Base-by-base conservation (phyloP, 1,139 yeast species). In the Geotrichum candidum region DNA sequence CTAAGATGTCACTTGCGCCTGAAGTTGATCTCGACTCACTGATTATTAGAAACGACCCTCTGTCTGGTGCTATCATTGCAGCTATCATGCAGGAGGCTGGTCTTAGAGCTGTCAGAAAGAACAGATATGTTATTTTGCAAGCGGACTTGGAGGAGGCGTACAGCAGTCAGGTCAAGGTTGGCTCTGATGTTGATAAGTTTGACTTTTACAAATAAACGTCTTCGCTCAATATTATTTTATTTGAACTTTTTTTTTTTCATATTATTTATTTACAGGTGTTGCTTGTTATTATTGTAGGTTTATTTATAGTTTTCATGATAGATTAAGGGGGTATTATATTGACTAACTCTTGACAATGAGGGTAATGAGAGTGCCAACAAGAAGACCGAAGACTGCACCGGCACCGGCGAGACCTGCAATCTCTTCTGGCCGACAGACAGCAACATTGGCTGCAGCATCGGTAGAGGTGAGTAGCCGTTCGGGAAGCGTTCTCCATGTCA, bases 71-170 rank as follows among this genome's bases (percentile, higher is more conserved):
- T 7, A 85, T 92, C 64, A 95, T 95, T 73, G 98, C 99, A 41
- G 99, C 99, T 33, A 94, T 95, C 69, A 94, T 95, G 99, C 99
- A 95, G 82, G 99, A 95, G 78, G 99, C 99, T 35, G 99, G 99
- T 67, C 82, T 95, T 69, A 85, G 98, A 70, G 99, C 99, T 0
- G 98, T 95, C 58, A 87, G 99, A 65, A 94, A 94, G 80, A 94
- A 94, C 77, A 86, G 99, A 77, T 94, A 94, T 76, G 96, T 95
- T 78, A 94, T 95, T 68, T 80, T 95, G 72, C 98, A 94, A 78
- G 85, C 87, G 72, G 99, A 95, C 78, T 81, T 95, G 74, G 99
- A 95, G 74, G 99, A 95, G 78, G 99, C 99, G 9, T 95, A 95
- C 77, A 88, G 96, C 64, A 80, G 96, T 59, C 98, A 94, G 80